These are phyloP conservation scores for Byssothecium circinans DNA, from an alignment of 2,329 filamentous ascomycete species.

Conservation along the genomic window DNA sequence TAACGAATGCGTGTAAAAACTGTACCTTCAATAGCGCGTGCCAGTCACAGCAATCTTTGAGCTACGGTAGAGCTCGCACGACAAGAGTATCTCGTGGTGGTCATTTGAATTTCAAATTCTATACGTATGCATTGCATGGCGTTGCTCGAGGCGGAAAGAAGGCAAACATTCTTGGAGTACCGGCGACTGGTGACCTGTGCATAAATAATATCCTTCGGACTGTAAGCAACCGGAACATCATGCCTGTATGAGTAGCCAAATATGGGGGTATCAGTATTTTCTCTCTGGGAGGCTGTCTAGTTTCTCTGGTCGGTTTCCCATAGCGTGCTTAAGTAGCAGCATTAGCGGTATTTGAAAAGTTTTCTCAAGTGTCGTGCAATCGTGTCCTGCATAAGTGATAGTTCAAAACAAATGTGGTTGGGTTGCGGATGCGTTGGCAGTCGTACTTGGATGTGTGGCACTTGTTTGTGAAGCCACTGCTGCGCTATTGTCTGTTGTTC, in stretches of 20 bases:
- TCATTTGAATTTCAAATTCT: neutral
- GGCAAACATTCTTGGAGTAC: neutral
- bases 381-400: too few relatives aligned
- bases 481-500: too few relatives aligned
- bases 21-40: neutral
- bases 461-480: too few relatives aligned
- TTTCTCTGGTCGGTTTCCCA: too few relatives aligned
- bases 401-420: too few relatives aligned
- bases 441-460: too few relatives aligned
- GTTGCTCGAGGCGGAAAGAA: constrained; percentile 3
- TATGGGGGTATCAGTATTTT: neutral
- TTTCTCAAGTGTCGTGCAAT: too few relatives aligned
- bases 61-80: neutral
- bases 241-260: constrained; percentile 3
- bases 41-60: neutral
- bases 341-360: too few relatives aligned
- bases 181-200: neutral
- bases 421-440: too few relatives aligned
- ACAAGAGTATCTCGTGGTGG: neutral
- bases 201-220: neutral
- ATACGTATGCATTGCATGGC: constrained; percentile 18
- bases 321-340: too few relatives aligned
- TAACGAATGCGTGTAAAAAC: neutral
- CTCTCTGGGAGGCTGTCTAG: neutral
- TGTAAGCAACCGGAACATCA: neutral